phyloP scores from a whole-genome alignment of 73 alveolate genomes.

The Paramecium sexaurelia region DNA sequence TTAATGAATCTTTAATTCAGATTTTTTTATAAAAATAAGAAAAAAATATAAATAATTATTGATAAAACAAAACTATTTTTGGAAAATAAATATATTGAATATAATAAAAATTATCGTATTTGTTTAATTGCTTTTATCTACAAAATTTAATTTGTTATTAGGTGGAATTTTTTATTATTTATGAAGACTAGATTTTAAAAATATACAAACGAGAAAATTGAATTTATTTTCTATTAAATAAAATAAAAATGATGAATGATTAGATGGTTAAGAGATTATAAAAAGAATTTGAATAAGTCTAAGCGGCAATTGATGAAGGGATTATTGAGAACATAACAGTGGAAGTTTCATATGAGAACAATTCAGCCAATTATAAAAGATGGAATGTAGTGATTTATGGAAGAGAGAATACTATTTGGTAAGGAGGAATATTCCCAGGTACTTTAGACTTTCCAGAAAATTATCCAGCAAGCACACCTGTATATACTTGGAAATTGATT shows the following conservation, averaged over 20 bases:
- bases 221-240: not conserved
- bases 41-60: no score
- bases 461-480: not conserved
- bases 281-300: not conserved
- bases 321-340: conserved; percentile 10
- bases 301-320: not conserved
- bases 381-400: conserved; percentile 40
- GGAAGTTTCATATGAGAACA: not conserved
- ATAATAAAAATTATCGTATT: no score
- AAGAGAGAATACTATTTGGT: conserved; percentile 1
- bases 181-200: no score
- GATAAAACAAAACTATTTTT: no score
- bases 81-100: no score
- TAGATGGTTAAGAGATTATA: not conserved
- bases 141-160: no score
- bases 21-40: no score
- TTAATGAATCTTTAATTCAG: no score
- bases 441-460: not conserved
- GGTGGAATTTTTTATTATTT: no score
- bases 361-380: not conserved
- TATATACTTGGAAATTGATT: not conserved
- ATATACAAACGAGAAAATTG: no score
- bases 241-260: not conserved
- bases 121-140: no score
- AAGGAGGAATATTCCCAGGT: conserved; percentile 28